phyloP scores from a whole-genome alignment of 2,329 filamentous ascomycete species.

The Coniochaeta sp. region DNA sequence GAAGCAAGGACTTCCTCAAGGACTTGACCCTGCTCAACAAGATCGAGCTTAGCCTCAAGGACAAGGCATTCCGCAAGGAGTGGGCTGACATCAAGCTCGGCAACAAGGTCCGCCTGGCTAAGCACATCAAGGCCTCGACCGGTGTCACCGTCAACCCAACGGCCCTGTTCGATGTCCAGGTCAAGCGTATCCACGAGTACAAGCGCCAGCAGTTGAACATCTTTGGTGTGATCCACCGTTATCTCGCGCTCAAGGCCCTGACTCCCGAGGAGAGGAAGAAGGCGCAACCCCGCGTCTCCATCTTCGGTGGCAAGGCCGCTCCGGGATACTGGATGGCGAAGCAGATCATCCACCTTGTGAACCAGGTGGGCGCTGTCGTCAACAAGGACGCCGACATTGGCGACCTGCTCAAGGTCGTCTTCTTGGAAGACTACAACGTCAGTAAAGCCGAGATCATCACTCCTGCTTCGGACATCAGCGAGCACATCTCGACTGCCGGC shows the following conservation, averaged over 20 bases:
- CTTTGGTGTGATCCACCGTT: slow-evolving; percentile 93
- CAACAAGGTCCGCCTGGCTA: slow-evolving; percentile 89
- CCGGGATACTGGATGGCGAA: slow-evolving; percentile 99
- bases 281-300: slow-evolving; percentile 78
- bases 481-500: slow-evolving; percentile 96
- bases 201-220: slow-evolving; percentile 99
- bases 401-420: slow-evolving; percentile 92
- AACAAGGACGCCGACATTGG: slow-evolving; percentile 91
- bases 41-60: slow-evolving; percentile 75
- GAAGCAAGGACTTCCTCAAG: slow-evolving; percentile 77
- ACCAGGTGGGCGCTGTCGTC: slow-evolving; percentile 80
- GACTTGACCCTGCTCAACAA: slow-evolving; percentile 82
- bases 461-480: slow-evolving; percentile 91
- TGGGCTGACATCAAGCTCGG: slow-evolving; percentile 96
- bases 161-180: slow-evolving; percentile 91
- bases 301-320: slow-evolving; percentile 96
- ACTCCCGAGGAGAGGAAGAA: slow-evolving; percentile 79
- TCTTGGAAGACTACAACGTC: slow-evolving; percentile 97
- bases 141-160: slow-evolving; percentile 79
- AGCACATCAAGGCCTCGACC: slow-evolving; percentile 79
- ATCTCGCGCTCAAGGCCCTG: slow-evolving; percentile 83
- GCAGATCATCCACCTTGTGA: slow-evolving; percentile 95
- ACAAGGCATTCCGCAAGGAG: slow-evolving; percentile 85
- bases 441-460: slow-evolving; percentile 97
- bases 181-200: slow-evolving; percentile 99